Evolutionary conservation across 352 stramenopile species (phyloP).

Genomic region (Peronospora farinosa): DNA sequence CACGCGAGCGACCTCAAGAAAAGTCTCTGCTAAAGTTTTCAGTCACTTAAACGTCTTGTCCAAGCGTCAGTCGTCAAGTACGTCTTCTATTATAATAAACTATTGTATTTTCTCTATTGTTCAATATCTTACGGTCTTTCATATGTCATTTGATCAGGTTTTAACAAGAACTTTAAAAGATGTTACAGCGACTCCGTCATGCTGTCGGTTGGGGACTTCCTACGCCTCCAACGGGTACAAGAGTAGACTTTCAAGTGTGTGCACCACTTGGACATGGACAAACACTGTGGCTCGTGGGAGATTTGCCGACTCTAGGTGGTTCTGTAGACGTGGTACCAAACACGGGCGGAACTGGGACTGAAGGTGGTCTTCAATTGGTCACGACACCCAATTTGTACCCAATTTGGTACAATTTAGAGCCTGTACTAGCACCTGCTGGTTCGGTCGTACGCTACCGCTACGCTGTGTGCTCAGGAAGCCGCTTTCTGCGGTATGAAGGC

Average conservation of each 20-base stretch:
- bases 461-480: constrained; percentile 70
- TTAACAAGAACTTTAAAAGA: constrained; percentile 14
- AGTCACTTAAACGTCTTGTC: neutral
- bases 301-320: constrained; percentile 60
- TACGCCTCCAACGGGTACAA: constrained; percentile 48
- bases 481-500: constrained; percentile 71
- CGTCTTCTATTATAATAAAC: too few relatives aligned
- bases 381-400: constrained; percentile 84
- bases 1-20: neutral
- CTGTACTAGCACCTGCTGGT: constrained; percentile 55
- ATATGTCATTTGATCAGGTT: constrained; percentile 1
- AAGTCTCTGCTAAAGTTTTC: neutral
- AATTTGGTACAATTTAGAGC: constrained; percentile 87
- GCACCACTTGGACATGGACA: constrained; percentile 68
- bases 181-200: constrained; percentile 80
- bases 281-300: constrained; percentile 75
- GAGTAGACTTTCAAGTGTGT: constrained; percentile 80
- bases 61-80: constrained; percentile 2
- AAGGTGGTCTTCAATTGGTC: constrained; percentile 65
- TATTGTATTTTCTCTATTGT: too few relatives aligned
- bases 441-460: constrained; percentile 80
- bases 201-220: constrained; percentile 67
- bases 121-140: neutral
- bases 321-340: constrained; percentile 53
- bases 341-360: constrained; percentile 28